Evolutionary conservation across 768 basidiomycete species (phyloP), one percentile per base, ranked within the genome.

Genomic region (Jaapia argillacea): DNA sequence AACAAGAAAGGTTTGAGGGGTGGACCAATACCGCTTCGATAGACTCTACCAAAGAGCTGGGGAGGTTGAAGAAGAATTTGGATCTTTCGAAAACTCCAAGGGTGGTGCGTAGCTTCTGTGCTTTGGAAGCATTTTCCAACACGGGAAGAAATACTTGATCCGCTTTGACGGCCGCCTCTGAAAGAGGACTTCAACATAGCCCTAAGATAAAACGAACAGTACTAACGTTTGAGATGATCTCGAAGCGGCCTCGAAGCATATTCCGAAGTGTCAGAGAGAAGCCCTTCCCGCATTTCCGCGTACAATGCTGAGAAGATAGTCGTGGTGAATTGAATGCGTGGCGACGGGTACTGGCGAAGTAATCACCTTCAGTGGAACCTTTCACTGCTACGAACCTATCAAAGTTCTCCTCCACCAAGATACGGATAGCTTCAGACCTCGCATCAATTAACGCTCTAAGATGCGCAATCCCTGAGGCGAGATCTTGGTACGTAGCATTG

Each of bases 1-100:
- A 22, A 10, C 13, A 38, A 16, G 28, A 33, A 33, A 16, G 28
- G 16, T 33, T 33, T 33, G 10, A 33, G 28, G 28, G 16, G 28
- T 10, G 28, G 28, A 33, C 16, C 16, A 10, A 10, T 56, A 93
- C 92, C 45, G 83, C 83, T 59, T 94, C 85, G 42, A 98, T 85
- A 14, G 76, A 83, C 57, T 93, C 94, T 20, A 86, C 72, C 20
- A 99, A 77, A 37, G 84, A 81, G 24, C 85, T 83, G 0, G 96
- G 94, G n/a, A 99, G 73, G 55, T 94, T 97, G 74, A 98, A 98
- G 62, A 98, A 89, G 72, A 97, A 99, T 54, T 93, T 94, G 41
- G 89, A 93, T 35, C 91, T 76, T 52, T 98, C 94, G 50, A 99
- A 97, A 16, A 98, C 89, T 25, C 89, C 85, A 4, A 98, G 76